phyloP scores from a whole-genome alignment of 2,329 filamentous ascomycete genomes.

The Aureobasidium sp. region DNA sequence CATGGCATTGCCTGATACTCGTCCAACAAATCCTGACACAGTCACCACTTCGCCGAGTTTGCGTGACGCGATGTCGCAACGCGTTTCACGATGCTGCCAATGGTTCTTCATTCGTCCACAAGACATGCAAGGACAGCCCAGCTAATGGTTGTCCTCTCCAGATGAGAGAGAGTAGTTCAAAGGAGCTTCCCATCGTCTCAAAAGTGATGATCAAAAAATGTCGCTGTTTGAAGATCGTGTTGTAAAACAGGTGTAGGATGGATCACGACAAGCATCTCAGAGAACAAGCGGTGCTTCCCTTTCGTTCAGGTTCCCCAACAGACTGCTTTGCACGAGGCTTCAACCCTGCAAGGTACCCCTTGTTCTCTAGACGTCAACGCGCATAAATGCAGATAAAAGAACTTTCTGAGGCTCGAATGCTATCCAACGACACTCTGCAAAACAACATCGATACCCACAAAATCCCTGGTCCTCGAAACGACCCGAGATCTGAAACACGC shows the following conservation, averaged over 20 bases:
- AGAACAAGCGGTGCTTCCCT: not conserved
- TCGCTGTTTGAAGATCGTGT: too few relatives aligned
- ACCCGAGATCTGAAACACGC: not conserved
- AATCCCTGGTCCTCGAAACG: not conserved
- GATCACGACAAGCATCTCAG: not conserved
- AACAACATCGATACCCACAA: too few relatives aligned
- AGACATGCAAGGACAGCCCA: too few relatives aligned
- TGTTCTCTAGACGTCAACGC: not conserved
- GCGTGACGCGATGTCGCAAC: constrained; percentile 22
- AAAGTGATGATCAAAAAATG: not conserved
- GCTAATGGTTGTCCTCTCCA: too few relatives aligned
- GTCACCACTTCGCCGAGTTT: constrained; percentile 20
- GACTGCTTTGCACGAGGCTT: not conserved
- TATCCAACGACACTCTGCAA: not conserved
- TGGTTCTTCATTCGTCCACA: too few relatives aligned
- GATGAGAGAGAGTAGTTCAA: not conserved
- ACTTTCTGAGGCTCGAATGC: too few relatives aligned
- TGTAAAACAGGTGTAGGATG: not conserved
- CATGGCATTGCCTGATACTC: constrained; percentile 23
- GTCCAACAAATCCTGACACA: constrained; percentile 22
- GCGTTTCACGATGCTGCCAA: constrained; percentile 20
- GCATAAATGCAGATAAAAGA: not conserved
- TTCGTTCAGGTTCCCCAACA: not conserved
- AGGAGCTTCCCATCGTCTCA: not conserved
- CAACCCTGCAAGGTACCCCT: not conserved